Evolutionary conservation across 1,139 yeast species (phyloP).

Genomic region (Pneumocystis jirovecii): DNA sequence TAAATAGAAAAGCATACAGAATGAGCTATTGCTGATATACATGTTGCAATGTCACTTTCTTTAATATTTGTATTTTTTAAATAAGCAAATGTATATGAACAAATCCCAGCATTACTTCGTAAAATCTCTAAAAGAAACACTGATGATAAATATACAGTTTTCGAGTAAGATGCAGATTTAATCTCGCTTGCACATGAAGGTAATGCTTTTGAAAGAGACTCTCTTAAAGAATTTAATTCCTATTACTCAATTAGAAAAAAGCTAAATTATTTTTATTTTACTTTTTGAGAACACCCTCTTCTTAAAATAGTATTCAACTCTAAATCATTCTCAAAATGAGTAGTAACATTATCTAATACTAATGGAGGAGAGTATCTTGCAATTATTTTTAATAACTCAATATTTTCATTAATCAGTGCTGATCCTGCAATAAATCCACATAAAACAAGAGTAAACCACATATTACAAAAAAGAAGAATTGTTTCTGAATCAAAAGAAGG

Average conservation of each 20-base stretch:
- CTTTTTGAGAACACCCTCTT: slow-evolving; percentile 71
- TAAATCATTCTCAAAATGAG: slow-evolving; percentile 77
- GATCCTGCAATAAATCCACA: slow-evolving; percentile 70
- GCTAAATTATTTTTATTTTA: slow-evolving; percentile 39
- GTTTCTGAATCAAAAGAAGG: slow-evolving; percentile 29
- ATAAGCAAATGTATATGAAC: slow-evolving; percentile 59
- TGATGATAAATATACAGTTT: slow-evolving; percentile 78
- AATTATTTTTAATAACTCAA: slow-evolving; percentile 43
- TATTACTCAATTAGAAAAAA: neutral
- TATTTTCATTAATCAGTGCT: slow-evolving; percentile 35
- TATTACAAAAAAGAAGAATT: slow-evolving; percentile 50
- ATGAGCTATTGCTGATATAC: slow-evolving; percentile 50
- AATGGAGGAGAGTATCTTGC: slow-evolving; percentile 86
- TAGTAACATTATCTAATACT: slow-evolving; percentile 75
- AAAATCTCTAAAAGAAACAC: slow-evolving; percentile 63
- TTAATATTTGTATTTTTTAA: slow-evolving; percentile 75
- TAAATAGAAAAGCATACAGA: neutral
- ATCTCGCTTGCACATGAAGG: slow-evolving; percentile 18
- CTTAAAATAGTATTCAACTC: slow-evolving; percentile 84
- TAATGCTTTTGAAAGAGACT: slow-evolving; percentile 4
- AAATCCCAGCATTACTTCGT: slow-evolving; percentile 66
- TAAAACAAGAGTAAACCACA: slow-evolving; percentile 88
- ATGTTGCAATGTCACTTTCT: slow-evolving; percentile 57
- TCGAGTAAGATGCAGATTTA: slow-evolving; percentile 54
- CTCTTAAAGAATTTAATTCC: slow-evolving; percentile 20